Evolutionary conservation across 2,329 filamentous ascomycete genomes (phyloP).

Genomic region (Karstenula rhodostoma): DNA sequence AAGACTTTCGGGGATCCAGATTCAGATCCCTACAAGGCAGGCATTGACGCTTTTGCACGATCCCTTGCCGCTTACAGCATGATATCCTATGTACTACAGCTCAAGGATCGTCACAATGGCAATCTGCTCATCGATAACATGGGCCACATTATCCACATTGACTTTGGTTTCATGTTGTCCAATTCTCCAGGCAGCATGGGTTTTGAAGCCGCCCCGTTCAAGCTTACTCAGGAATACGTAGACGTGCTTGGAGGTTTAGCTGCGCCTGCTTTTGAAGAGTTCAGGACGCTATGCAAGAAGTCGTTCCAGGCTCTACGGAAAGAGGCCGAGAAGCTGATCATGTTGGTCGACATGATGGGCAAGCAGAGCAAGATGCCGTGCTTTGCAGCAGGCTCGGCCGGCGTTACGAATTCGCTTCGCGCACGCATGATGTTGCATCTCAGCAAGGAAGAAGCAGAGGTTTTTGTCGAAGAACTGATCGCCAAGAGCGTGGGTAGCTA

Average conservation of each 20-base stretch:
- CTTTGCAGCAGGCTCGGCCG: conserved; percentile 76
- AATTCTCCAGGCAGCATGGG: conserved; percentile 85
- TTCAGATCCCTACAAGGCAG: conserved; percentile 73
- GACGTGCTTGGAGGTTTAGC: conserved; percentile 80
- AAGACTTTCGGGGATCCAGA: conserved; percentile 78
- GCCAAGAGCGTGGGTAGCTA: conserved; percentile 85
- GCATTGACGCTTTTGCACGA: conserved; percentile 79
- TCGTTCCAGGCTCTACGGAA: conserved; percentile 83
- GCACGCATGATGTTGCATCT: conserved; percentile 83
- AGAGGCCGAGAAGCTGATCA: conserved; percentile 81
- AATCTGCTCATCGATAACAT: conserved; percentile 87
- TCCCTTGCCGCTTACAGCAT: conserved; percentile 87
- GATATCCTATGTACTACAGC: conserved; percentile 82
- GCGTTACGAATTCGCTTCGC: conserved; percentile 73
- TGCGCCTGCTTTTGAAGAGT: conserved; percentile 75
- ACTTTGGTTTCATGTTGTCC: conserved; percentile 90
- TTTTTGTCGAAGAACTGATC: conserved; percentile 82
- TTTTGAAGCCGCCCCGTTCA: conserved; percentile 87
- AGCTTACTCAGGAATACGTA: conserved; percentile 85
- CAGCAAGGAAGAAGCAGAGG: conserved; percentile 81
- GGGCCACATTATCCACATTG: conserved; percentile 87
- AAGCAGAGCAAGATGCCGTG: conserved; percentile 83
- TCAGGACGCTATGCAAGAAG: conserved; percentile 81
- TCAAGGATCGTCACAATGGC: conserved; percentile 87
- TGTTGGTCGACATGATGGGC: conserved; percentile 85